Percentiles rank a stretch among this genome's conserved stretches.
Evolutionary conservation across 176 grass and related monocot species (phyloP).

Genomic region (Areca catechu): DNA sequence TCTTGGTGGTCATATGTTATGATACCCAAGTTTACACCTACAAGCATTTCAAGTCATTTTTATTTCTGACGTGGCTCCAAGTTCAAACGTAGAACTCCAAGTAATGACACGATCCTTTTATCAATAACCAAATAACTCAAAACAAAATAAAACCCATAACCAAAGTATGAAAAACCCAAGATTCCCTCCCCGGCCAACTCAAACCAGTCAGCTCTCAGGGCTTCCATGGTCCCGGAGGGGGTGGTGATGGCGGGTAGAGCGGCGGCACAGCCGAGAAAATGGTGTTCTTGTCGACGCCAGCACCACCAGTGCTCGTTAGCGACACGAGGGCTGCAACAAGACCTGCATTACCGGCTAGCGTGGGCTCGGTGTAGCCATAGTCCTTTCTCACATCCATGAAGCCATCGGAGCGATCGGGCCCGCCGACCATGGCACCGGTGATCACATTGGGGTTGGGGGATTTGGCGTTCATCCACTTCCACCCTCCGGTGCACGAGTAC

Average conservation of each 20-base stretch:
- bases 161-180: neutral
- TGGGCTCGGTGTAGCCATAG: constrained; percentile 76
- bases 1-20: no score
- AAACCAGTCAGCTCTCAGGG: constrained; percentile 33
- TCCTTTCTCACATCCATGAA: constrained; percentile 50
- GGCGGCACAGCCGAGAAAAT: constrained; percentile 95
- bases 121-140: no score
- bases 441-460: constrained; percentile 63
- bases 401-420: constrained; percentile 54
- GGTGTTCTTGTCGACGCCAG: constrained; percentile 79
- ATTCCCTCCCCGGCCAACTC: neutral
- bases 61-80: no score
- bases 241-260: constrained; percentile 52
- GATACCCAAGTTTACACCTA: no score
- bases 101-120: no score
- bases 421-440: constrained; percentile 80
- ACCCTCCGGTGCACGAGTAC: constrained; percentile 82
- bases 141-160: no score
- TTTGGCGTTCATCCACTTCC: constrained; percentile 65
- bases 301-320: constrained; percentile 44
- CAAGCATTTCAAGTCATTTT: no score
- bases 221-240: constrained; percentile 77
- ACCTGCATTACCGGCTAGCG: constrained; percentile 68
- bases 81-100: no score
- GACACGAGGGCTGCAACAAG: constrained; percentile 81